Conservation (phyloP, 495 filamentous ascomycete species). For the Poronia punctata region DNA sequence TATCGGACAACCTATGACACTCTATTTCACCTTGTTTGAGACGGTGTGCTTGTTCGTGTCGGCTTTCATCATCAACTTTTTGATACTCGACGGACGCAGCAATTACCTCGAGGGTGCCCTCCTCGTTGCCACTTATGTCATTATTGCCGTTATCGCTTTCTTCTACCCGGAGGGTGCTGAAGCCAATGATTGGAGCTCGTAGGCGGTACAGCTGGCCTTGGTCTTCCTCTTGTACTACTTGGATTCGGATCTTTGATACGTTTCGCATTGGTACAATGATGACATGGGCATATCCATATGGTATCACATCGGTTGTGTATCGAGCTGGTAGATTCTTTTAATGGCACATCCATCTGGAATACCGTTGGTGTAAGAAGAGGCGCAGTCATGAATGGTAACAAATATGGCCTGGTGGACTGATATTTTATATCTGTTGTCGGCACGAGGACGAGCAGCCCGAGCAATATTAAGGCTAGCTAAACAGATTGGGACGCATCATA, state of each 20-base stretch:
- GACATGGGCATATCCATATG: too few species aligned
- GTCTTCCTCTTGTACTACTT: neutral
- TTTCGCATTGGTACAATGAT: too few species aligned
- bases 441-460: too few species aligned
- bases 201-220: conserved; percentile 2
- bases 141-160: conserved; percentile 62
- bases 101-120: conserved; percentile 87
- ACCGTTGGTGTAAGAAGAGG: too few species aligned
- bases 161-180: conserved; percentile 52
- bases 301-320: too few species aligned
- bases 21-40: conserved; percentile 91
- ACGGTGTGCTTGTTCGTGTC: conserved; percentile 80
- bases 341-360: too few species aligned
- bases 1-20: conserved; percentile 71
- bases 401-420: too few species aligned
- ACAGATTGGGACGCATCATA: too few species aligned
- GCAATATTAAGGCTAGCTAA: too few species aligned
- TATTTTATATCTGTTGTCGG: too few species aligned
- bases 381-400: too few species aligned
- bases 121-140: conserved; percentile 75
- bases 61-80: conserved; percentile 83
- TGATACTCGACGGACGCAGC: conserved; percentile 77
- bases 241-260: too few species aligned
- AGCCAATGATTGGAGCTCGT: conserved; percentile 36
- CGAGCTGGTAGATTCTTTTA: neutral